phyloP scores from a whole-genome alignment of 2,329 filamentous ascomycete genomes.

The Venturia pyrina region DNA sequence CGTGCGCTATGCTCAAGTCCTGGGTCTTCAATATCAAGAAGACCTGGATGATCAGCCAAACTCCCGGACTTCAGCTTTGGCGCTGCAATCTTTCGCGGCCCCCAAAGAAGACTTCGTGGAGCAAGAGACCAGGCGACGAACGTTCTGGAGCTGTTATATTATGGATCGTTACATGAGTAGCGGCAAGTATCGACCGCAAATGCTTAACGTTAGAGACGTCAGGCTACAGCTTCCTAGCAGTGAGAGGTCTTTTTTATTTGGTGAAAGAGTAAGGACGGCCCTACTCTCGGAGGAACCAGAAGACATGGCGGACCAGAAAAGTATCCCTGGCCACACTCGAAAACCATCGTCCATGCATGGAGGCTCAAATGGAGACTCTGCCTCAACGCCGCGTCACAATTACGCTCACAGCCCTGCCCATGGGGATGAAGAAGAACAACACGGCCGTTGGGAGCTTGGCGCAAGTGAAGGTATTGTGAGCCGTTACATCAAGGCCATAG shows the following conservation, averaged over 20 bases:
- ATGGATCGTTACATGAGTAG: constrained; percentile 60
- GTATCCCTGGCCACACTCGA: background rate
- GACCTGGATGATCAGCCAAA: constrained; percentile 24
- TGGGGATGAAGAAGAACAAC: constrained; percentile 28
- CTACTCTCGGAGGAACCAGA: constrained; percentile 35
- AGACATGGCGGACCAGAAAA: constrained; percentile 17
- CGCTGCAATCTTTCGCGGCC: constrained; percentile 15
- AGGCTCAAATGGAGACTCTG: constrained; percentile 2
- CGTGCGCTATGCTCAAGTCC: constrained; percentile 50
- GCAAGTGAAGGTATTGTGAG: constrained; percentile 37
- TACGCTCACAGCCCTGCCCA: background rate
- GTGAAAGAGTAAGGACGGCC: constrained; percentile 45
- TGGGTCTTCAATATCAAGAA: constrained; percentile 51
- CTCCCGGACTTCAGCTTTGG: constrained; percentile 9
- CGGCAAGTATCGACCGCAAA: constrained; percentile 50
- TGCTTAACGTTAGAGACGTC: constrained; percentile 49
- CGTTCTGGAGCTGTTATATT: constrained; percentile 66
- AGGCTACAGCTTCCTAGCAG: constrained; percentile 59
- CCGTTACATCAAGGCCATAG: constrained; percentile 43
- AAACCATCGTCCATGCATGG: background rate
- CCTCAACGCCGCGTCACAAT: constrained; percentile 3
- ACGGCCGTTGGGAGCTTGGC: constrained; percentile 43
- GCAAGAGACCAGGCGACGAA: constrained; percentile 56
- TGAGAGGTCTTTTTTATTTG: constrained; percentile 54
- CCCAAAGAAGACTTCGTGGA: constrained; percentile 40